Evolutionary conservation across 805 yeast genomes (phyloP).

Genomic region (Zygotorulaspora sp.): DNA sequence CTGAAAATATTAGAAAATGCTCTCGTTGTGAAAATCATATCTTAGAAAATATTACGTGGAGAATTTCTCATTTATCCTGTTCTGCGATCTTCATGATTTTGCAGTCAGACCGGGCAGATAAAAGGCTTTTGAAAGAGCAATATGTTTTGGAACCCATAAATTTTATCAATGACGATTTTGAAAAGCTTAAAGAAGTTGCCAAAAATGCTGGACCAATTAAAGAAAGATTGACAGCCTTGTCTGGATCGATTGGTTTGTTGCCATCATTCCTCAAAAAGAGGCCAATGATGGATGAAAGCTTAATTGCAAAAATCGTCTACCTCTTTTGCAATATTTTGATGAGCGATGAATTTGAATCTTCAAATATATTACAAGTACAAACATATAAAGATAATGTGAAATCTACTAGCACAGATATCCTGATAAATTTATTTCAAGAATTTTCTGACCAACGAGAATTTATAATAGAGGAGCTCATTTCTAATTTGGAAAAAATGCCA

Average conservation of each 20-base stretch:
- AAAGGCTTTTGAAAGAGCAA: constrained; percentile 43
- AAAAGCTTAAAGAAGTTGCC: constrained; percentile 31
- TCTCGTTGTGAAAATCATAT: constrained; percentile 6
- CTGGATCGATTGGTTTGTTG: constrained; percentile 18
- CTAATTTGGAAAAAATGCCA: constrained; percentile 48
- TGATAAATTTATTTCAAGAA: constrained; percentile 38
- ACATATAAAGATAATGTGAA: constrained; percentile 24
- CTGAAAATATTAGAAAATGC: constrained; percentile 17
- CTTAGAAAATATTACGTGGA: constrained; percentile 15
- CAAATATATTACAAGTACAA: constrained; percentile 13
- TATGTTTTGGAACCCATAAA: constrained; percentile 41
- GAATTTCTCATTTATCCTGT: constrained; percentile 35
- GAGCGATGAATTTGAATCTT: constrained; percentile 14
- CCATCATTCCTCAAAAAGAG: constrained; percentile 23
- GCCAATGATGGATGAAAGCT: constrained; percentile 43
- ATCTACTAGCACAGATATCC: constrained; percentile 23
- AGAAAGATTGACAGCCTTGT: constrained; percentile 18
- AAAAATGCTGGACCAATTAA: constrained; percentile 11
- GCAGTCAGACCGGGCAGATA: constrained; percentile 40
- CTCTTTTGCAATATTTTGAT: constrained; percentile 32
- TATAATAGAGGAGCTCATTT: constrained; percentile 55
- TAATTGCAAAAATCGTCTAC: constrained; percentile 58
- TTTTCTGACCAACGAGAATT: constrained; percentile 52
- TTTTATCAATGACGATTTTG: constrained; percentile 36
- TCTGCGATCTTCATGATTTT: constrained; percentile 40